These are phyloP conservation scores for Talaromyces funiculosus DNA, from an alignment of 2,329 filamentous ascomycete genomes.

Conservation along the genomic window DNA sequence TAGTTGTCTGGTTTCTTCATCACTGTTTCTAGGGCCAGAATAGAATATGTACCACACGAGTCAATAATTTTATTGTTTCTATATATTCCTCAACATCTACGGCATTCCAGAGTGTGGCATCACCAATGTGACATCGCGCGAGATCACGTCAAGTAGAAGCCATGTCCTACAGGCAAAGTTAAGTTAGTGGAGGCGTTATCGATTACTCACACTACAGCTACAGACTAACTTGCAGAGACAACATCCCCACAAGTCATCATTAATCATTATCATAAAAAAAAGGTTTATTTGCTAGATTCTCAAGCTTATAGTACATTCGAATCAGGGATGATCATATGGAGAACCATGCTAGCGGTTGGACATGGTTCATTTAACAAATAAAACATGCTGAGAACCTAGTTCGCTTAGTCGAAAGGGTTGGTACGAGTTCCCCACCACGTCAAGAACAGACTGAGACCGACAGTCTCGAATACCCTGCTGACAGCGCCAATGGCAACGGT, in stretches of 20 bases:
- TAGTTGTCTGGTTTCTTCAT: background rate
- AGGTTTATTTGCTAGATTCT: background rate
- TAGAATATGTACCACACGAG: background rate
- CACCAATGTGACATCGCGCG: too few species aligned
- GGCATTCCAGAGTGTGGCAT: too few species aligned
- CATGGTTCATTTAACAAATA: constrained; percentile 3
- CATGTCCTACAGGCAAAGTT: background rate
- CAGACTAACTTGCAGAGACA: background rate
- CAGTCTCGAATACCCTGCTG: constrained; percentile 84
- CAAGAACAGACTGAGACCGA: constrained; percentile 84
- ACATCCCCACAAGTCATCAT: background rate
- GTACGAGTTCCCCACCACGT: constrained; percentile 97
- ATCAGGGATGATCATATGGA: background rate
- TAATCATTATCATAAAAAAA: background rate
- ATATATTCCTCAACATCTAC: background rate
- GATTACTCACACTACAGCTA: background rate
- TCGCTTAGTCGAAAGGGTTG: constrained; percentile 75
- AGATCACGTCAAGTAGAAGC: background rate
- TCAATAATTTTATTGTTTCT: background rate
- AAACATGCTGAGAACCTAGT: constrained; percentile 10
- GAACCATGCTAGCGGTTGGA: background rate
- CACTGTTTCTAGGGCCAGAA: background rate
- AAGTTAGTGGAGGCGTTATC: too few species aligned
- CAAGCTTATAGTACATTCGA: constrained; percentile 6
- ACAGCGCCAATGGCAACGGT: constrained; percentile 79